Percentiles rank a stretch among this genome's conserved stretches.
phyloP scores from a whole-genome alignment of 495 filamentous ascomycete species.

The Viridothelium virens region DNA sequence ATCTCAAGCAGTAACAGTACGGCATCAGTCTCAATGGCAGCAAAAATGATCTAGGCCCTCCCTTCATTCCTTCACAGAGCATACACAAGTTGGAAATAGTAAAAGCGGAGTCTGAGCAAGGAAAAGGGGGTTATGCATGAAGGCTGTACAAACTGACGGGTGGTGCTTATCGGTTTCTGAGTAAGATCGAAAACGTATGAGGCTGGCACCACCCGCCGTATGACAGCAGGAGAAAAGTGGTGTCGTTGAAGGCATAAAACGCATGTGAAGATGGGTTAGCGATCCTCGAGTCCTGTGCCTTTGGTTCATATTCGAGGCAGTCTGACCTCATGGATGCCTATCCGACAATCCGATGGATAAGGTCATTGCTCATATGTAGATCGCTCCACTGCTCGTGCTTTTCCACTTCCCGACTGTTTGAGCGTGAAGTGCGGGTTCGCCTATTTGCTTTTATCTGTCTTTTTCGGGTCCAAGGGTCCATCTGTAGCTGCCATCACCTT shows the following conservation, averaged over 20 bases:
- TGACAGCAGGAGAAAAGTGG: neutral
- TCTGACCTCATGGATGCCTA: neutral
- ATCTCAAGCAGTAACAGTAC: neutral
- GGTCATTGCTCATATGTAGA: slow-evolving; percentile 1
- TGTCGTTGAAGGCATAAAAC: neutral
- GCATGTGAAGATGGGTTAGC: neutral
- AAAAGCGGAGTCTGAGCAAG: neutral
- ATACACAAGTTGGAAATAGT: neutral
- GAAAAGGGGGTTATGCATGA: neutral
- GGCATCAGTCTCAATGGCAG: neutral
- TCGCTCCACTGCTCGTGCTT: neutral
- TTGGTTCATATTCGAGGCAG: neutral
- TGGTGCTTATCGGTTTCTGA: neutral
- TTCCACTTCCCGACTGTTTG: neutral
- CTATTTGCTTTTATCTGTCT: neutral
- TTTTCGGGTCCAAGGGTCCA: slow-evolving; percentile 7
- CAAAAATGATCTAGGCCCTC: neutral
- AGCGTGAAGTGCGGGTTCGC: neutral
- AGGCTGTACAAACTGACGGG: slow-evolving; percentile 4
- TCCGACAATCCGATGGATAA: neutral
- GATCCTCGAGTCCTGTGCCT: neutral
- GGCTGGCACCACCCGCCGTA: neutral
- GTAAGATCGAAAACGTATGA: neutral
- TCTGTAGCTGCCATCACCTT: slow-evolving; percentile 19
- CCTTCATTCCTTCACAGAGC: neutral